phyloP scores from a whole-genome alignment of 805 yeast species.

The Pichia phayaonensis region DNA sequence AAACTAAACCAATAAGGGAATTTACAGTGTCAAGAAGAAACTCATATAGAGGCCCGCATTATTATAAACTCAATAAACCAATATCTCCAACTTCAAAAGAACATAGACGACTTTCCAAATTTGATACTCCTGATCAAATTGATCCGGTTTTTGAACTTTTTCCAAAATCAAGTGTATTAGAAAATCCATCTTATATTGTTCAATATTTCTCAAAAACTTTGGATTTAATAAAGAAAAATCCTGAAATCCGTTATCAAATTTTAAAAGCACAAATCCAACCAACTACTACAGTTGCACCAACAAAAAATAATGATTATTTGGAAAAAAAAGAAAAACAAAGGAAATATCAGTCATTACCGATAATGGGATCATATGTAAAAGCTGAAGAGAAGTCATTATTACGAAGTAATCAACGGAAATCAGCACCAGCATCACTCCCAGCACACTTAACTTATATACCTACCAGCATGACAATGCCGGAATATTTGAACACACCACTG shows the following conservation, averaged over 20 bases:
- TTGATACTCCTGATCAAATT: slow-evolving; percentile 4
- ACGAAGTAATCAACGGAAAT: slow-evolving; percentile 6
- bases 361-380: neutral
- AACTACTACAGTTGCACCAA: neutral
- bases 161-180: slow-evolving; percentile 4
- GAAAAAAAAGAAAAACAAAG: neutral
- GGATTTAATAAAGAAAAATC: slow-evolving; percentile 11
- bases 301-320: neutral
- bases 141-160: slow-evolving; percentile 8
- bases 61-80: slow-evolving; percentile 1
- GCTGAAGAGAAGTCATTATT: neutral
- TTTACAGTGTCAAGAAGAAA: slow-evolving; percentile 9
- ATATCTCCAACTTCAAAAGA: slow-evolving; percentile 1
- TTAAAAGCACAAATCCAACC: slow-evolving; percentile 9
- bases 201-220: slow-evolving; percentile 11
- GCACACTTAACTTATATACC: slow-evolving; percentile 8
- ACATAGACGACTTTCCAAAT: neutral
- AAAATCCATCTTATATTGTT: slow-evolving; percentile 12
- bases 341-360: slow-evolving; percentile 10
- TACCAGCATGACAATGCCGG: slow-evolving; percentile 9
- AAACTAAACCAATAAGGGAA: neutral
- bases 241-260: slow-evolving; percentile 8
- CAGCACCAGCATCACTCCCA: slow-evolving; percentile 6
- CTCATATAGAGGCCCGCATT: slow-evolving; percentile 4
- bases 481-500: slow-evolving; percentile 12